These are phyloP conservation scores for Solanum chilense DNA, from an alignment of 257 asterid species.

Conservation along the genomic window DNA sequence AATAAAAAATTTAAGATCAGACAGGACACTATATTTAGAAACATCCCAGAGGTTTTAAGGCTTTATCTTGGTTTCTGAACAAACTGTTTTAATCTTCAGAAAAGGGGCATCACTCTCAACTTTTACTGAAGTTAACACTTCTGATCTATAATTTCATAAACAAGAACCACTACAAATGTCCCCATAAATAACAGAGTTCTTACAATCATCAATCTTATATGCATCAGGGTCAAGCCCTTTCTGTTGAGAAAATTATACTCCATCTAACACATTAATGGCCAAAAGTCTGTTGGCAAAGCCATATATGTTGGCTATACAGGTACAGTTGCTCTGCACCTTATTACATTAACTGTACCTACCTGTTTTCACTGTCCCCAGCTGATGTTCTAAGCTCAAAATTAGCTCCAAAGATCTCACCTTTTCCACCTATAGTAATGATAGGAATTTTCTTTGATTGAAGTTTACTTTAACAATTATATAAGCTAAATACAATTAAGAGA, in stretches of 20 bases:
- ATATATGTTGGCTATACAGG: background rate
- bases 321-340: background rate
- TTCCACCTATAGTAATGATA: background rate
- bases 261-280: background rate
- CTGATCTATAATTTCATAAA: background rate
- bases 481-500: background rate
- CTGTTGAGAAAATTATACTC: background rate
- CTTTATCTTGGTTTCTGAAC: background rate
- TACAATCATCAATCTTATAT: too few species aligned
- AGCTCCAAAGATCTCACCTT: background rate
- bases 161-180: background rate
- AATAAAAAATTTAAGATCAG: background rate
- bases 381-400: background rate
- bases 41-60: background rate
- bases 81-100: background rate
- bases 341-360: background rate
- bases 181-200: background rate
- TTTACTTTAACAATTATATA: background rate
- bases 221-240: background rate
- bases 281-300: background rate
- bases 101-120: background rate
- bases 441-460: background rate
- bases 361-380: background rate
- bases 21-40: background rate
- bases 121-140: background rate